These are phyloP conservation scores for Aspergillus sojae DNA, from an alignment of 2,329 filamentous ascomycete genomes.

Conservation along the genomic window DNA sequence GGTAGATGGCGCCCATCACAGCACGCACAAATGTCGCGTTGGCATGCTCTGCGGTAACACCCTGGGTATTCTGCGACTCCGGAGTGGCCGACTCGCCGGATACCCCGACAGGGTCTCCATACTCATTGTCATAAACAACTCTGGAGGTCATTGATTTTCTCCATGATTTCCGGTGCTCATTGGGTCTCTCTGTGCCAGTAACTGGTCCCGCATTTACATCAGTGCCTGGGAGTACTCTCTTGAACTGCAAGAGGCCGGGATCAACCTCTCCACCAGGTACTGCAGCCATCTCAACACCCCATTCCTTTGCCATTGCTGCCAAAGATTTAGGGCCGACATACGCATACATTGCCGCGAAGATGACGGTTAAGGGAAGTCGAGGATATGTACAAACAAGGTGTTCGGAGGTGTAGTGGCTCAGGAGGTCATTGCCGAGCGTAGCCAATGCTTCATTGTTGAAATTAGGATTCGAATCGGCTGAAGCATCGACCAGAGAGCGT, in stretches of 20 bases:
- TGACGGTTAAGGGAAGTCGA: conserved; percentile 82
- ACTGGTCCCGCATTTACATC: conserved; percentile 42
- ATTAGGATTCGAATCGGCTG: conserved; percentile 74
- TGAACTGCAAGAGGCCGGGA: conserved; percentile 83
- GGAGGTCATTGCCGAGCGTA: conserved; percentile 76
- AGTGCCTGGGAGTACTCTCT: conserved; percentile 50
- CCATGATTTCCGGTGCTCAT: conserved; percentile 60
- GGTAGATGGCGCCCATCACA: conserved; percentile 79
- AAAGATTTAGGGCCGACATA: conserved; percentile 79
- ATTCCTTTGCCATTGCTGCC: conserved; percentile 73
- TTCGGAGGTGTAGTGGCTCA: conserved; percentile 88
- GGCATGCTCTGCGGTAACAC: conserved; percentile 59
- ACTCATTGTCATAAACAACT: conserved; percentile 80
- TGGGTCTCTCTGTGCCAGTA: conserved; percentile 45
- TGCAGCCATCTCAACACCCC: conserved; percentile 89
- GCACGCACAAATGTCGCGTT: conserved; percentile 79
- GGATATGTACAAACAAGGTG: conserved; percentile 87
- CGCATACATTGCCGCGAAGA: conserved; percentile 83
- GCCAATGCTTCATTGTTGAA: conserved; percentile 91
- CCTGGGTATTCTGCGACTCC: conserved; percentile 24
- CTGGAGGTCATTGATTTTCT: conserved; percentile 74
- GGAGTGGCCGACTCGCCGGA: conserved; percentile 14
- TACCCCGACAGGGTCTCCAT: conserved; percentile 64
- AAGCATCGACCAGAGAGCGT: conserved; percentile 79
- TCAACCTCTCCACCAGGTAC: conserved; percentile 90